These are phyloP conservation scores for Apostasia shenzhenica DNA, from an alignment of 106 monocot genomes.

Conservation along the genomic window DNA sequence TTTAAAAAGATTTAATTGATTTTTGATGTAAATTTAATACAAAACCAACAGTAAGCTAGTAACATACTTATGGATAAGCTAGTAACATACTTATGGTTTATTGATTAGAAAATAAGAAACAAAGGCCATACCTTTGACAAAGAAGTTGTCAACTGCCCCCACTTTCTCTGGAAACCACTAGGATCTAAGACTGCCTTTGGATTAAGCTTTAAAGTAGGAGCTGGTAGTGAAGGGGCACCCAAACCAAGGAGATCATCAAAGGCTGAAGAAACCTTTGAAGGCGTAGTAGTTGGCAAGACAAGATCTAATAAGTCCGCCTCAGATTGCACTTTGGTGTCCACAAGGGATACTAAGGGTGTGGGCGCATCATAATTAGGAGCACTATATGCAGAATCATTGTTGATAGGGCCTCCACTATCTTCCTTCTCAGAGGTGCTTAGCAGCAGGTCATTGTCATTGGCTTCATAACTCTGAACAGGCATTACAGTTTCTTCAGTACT, in stretches of 20 bases:
- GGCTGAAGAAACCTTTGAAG: constrained; percentile 24
- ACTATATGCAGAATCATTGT: constrained; percentile 60
- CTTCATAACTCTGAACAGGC: constrained; percentile 54
- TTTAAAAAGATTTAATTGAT: too few species aligned
- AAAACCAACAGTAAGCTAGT: too few species aligned
- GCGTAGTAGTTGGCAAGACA: constrained; percentile 17
- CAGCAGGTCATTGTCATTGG: constrained; percentile 83
- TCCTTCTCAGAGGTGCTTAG: constrained; percentile 87
- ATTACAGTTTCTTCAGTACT: constrained; percentile 40
- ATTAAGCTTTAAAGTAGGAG: constrained; percentile 63
- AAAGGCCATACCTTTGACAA: constrained; percentile 50
- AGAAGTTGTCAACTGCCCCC: constrained; percentile 66
- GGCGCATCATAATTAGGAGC: constrained; percentile 50
- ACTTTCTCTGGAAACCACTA: constrained; percentile 85
- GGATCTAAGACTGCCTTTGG: constrained; percentile 83
- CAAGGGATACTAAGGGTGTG: constrained; percentile 22
- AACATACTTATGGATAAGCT: background rate
- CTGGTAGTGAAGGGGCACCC: constrained; percentile 35
- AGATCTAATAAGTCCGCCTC: constrained; percentile 17
- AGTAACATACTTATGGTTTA: background rate
- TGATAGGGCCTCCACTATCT: constrained; percentile 41
- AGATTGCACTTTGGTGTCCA: constrained; percentile 21
- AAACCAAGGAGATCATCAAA: constrained; percentile 93
- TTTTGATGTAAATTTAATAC: too few species aligned
- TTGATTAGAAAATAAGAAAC: background rate